phyloP scores from a whole-genome alignment of 1,284 basidiomycete species.

The Porodaedalea pini region DNA sequence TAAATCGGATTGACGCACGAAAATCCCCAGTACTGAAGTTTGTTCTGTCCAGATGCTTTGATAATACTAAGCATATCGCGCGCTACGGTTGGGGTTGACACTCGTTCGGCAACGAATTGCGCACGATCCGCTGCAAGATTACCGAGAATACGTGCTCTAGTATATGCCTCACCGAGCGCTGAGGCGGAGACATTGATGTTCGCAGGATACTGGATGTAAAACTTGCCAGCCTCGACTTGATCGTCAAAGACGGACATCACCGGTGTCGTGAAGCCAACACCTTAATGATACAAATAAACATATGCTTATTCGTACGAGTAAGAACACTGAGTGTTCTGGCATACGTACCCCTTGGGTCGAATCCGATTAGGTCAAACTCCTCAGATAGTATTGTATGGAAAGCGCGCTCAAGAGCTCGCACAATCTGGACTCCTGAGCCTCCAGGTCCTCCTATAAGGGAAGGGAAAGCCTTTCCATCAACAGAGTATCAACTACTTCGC shows the following conservation, averaged over 20 bases:
- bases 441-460: slow-evolving; percentile 29
- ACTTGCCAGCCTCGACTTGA: slow-evolving; percentile 11
- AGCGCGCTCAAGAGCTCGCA: slow-evolving; percentile 3
- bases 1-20: slow-evolving; percentile 19
- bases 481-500: not conserved
- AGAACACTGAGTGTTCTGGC: too few species aligned
- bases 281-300: slow-evolving; percentile 10
- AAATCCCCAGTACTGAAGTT: slow-evolving; percentile 31
- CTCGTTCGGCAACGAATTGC: slow-evolving; percentile 7
- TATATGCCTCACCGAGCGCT: slow-evolving; percentile 3
- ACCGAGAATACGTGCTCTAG: not conserved
- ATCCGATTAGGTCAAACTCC: slow-evolving; percentile 33
- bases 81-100: slow-evolving; percentile 24
- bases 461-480: not conserved
- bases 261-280: slow-evolving; percentile 22
- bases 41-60: slow-evolving; percentile 26
- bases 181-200: slow-evolving; percentile 8
- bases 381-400: slow-evolving; percentile 26
- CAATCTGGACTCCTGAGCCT: slow-evolving; percentile 28
- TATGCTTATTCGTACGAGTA: not conserved
- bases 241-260: slow-evolving; percentile 6
- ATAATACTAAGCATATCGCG: slow-evolving; percentile 30
- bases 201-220: not conserved
- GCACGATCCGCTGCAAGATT: not conserved
- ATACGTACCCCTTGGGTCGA: slow-evolving; percentile 32